phyloP scores from a whole-genome alignment of 2,329 filamentous ascomycete genomes.

The Colletotrichum eremochloae region DNA sequence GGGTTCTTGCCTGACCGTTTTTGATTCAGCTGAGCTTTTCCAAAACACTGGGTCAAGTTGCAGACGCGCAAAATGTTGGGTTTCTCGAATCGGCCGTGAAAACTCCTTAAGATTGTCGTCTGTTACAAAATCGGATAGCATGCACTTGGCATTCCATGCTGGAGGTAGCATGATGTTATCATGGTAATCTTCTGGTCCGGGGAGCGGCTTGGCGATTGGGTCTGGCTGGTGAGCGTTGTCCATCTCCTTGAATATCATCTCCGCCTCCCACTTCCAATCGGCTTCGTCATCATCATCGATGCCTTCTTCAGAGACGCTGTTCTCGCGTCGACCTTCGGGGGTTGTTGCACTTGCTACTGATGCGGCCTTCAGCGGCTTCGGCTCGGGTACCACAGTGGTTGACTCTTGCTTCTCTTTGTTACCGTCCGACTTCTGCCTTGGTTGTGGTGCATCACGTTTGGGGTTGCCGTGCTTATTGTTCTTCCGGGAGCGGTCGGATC shows the following conservation, averaged over 20 bases:
- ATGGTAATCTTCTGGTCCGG: conserved; percentile 52
- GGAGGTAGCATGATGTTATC: conserved; percentile 62
- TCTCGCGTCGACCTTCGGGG: conserved; percentile 14
- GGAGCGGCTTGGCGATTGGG: conserved; percentile 61
- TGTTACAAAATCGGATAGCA: conserved; percentile 60
- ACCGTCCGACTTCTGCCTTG: conserved; percentile 10
- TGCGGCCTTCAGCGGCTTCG: conserved; percentile 8
- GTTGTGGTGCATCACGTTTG: conserved; percentile 34
- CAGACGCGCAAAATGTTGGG: conserved; percentile 55
- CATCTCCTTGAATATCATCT: conserved; percentile 55
- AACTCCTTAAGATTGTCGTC: conserved; percentile 60
- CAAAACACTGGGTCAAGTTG: conserved; percentile 61
- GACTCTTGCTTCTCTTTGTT: conserved; percentile 18
- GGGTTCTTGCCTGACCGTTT: conserved; percentile 1
- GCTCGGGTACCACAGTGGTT: conserved; percentile 2
- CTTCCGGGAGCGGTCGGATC: conserved; percentile 44
- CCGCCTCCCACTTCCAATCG: conserved; percentile 56
- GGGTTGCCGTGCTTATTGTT: conserved; percentile 47
- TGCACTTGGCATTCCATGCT: conserved; percentile 57
- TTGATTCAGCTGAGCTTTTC: conserved; percentile 29
- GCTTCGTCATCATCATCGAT: conserved; percentile 47
- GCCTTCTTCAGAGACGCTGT: conserved; percentile 21
- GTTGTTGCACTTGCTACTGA: conserved; percentile 14
- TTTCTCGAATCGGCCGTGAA: conserved; percentile 56
- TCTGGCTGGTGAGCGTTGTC: conserved; percentile 55